phyloP scores from a whole-genome alignment of 2,329 filamentous ascomycete genomes.

The Colletotrichum brevisporum region DNA sequence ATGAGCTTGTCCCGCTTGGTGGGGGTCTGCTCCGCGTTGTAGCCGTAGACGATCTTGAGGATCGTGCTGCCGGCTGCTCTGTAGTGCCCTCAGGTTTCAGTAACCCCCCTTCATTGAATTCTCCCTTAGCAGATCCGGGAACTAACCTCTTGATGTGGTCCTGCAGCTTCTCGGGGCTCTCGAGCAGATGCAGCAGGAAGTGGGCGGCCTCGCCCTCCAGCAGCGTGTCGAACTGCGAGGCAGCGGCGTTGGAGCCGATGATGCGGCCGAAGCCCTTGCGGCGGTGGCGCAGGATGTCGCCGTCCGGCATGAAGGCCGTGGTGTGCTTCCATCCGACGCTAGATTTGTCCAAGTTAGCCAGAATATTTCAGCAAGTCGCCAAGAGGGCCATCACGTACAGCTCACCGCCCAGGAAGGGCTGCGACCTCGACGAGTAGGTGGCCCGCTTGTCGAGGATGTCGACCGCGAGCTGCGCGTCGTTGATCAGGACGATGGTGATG shows the following conservation, averaged over 20 bases:
- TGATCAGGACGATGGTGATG: slow-evolving; percentile 57
- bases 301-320: neutral
- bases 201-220: no score
- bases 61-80: slow-evolving; percentile 18
- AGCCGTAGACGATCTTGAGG: slow-evolving; percentile 39
- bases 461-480: slow-evolving; percentile 51
- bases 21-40: slow-evolving; percentile 34
- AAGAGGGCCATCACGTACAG: slow-evolving; percentile 47
- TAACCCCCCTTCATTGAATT: no score
- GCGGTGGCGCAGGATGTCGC: slow-evolving; percentile 1
- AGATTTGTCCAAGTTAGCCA: no score
- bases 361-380: no score
- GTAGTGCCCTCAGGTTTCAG: no score
- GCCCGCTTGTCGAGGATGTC: slow-evolving; percentile 56
- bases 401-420: slow-evolving; percentile 49
- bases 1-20: slow-evolving; percentile 32
- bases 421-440: slow-evolving; percentile 51
- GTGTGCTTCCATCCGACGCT: neutral
- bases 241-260: slow-evolving; percentile 57
- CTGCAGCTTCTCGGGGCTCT: no score
- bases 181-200: no score
- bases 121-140: no score
- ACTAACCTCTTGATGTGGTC: no score
- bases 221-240: slow-evolving; percentile 55
- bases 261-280: slow-evolving; percentile 61